Base-by-base conservation (phyloP, 1,139 yeast species). In the Hemisphaericaspora subhashii region DNA sequence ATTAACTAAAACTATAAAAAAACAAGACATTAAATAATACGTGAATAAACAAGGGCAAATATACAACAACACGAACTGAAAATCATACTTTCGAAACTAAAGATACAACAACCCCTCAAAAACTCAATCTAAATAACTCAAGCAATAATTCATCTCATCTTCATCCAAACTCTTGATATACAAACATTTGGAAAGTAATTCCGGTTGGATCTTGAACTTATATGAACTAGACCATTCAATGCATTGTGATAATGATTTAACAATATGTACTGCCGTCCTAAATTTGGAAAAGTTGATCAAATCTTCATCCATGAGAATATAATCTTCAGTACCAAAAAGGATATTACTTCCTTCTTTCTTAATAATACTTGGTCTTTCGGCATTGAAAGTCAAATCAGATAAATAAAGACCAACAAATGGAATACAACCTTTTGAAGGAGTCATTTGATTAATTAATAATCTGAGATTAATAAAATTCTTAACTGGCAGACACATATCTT, bases 331-430 rank as follows among this genome's bases (percentile, higher is more conserved):
- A 10, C 27, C 32, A 14, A 30, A 13, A 10, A n/a, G 30, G 15
- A 39, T 35, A 45, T 22, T 35, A 16, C 2, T 14, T 4, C 32
- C 33, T 20, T 33, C 16, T 26, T 29, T 39, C 22, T 47, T 65
- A 33, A 71, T 58, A 37, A 69, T 66, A 13, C 72, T 69, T 3
- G 80, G 78, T 47, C 89, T 72, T 53, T 87, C 94, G 4, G 89
- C 81, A 57, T 88, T 88, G 56, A 83, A 79, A 1, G 87, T 81
- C 53, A 90, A 71, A 58, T 92, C 98, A 2, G 90, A 83, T 37
- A 92, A 61, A 53, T 87, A 89, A 31, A 92, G 70, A 2, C 95
- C 96, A 38, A 90, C 79, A 58, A 89, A 90, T 18, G 98, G 98
- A 36, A 90, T 81, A 52, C 95, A 83, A 1, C 98, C 98, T 42